phyloP scores from a whole-genome alignment of 306 rosid species.

The Inga oerstediana region DNA sequence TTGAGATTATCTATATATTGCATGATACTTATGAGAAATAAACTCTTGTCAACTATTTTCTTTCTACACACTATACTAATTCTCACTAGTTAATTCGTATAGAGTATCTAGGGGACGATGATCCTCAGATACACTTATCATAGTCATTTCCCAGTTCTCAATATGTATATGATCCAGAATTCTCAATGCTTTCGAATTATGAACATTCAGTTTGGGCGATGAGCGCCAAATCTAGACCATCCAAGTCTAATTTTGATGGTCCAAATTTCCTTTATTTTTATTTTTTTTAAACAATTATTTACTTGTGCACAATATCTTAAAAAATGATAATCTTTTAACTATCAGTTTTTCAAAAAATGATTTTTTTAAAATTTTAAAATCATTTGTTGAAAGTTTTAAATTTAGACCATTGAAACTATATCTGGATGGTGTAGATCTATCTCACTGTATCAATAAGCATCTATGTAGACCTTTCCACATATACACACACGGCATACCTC shows the following conservation, averaged over 20 bases:
- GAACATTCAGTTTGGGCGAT: not conserved
- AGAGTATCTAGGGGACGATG: not conserved
- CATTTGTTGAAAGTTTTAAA: too few species aligned
- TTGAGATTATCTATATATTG: not conserved
- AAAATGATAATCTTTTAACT: too few species aligned
- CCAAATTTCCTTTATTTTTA: too few species aligned
- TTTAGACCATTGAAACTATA: too few species aligned
- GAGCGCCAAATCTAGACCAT: too few species aligned
- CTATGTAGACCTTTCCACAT: not conserved
- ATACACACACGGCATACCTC: conserved; percentile 27
- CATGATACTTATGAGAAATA: not conserved
- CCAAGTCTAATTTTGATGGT: too few species aligned
- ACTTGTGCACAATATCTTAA: too few species aligned
- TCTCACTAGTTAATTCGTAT: not conserved
- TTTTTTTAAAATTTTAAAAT: too few species aligned
- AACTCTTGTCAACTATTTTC: not conserved
- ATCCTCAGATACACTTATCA: not conserved
- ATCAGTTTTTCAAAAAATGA: too few species aligned
- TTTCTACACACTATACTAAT: not conserved
- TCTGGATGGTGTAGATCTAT: too few species aligned
- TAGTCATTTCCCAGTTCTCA: not conserved
- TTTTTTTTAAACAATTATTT: too few species aligned
- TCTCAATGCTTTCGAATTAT: not conserved
- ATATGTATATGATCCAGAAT: not conserved
- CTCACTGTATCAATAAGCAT: too few species aligned